Percentiles rank a stretch among this genome's conserved stretches.
Evolutionary conservation across 2,329 filamentous ascomycete genomes (phyloP).

Genomic region (Claviceps fusiformis): DNA sequence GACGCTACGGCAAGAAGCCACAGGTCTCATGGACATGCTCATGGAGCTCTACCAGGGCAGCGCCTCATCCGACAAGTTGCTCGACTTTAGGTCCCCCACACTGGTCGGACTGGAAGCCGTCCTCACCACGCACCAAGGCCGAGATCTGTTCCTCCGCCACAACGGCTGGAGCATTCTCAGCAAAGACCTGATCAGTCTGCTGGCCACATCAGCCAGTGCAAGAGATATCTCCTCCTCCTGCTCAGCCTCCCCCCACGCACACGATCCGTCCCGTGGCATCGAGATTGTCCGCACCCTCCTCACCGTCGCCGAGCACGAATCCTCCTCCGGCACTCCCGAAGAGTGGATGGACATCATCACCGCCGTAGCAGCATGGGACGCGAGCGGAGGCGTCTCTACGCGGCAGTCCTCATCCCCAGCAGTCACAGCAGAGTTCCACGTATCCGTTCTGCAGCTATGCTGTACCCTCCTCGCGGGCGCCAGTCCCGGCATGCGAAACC

Average conservation of each 20-base stretch:
- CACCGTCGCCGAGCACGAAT: constrained; percentile 31
- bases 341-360: constrained; percentile 45
- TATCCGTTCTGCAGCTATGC: constrained; percentile 42
- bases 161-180: constrained; percentile 40
- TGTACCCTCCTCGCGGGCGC: constrained; percentile 36
- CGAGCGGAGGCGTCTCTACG: constrained; percentile 15
- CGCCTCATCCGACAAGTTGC: constrained; percentile 18
- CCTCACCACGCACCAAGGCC: constrained; percentile 32
- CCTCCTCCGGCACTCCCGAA: constrained; percentile 30
- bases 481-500: constrained; percentile 30
- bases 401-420: constrained; percentile 10
- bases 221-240: not conserved
- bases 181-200: constrained; percentile 33
- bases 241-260: constrained; percentile 8
- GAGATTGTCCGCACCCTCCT: constrained; percentile 44
- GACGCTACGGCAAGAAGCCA: constrained; percentile 38
- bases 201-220: constrained; percentile 14
- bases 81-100: constrained; percentile 44
- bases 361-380: constrained; percentile 32
- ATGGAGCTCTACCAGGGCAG: constrained; percentile 43
- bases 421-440: constrained; percentile 32
- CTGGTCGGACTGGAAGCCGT: constrained; percentile 48
- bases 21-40: constrained; percentile 49
- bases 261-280: constrained; percentile 30
- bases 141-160: constrained; percentile 33